Base-by-base conservation (phyloP, 108 stramenopile species). In the Pseudonitzschia multistriata region DNA sequence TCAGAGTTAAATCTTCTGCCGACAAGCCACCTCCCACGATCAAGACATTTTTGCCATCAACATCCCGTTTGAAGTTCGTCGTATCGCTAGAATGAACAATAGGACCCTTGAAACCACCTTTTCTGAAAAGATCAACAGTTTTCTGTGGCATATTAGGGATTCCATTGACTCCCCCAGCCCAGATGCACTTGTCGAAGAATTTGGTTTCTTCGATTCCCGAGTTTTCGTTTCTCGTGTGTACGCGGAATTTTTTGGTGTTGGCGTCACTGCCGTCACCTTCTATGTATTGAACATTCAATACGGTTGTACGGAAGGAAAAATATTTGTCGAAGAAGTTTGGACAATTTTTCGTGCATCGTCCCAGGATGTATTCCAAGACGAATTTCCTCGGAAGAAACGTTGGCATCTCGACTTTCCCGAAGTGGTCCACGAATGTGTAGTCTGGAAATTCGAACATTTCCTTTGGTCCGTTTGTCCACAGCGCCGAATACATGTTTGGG, bases 351-450 rank as follows among this genome's bases (percentile, higher is more conserved):
- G 79, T 75, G 14, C 81, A 77, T 30, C 87, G 73, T 13, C 55
- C 66, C 28, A 81, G 3, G 21, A 88, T 66, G 61, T 88, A 88
- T 0, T 85, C 81, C 64, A 78, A 53, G 8, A 88, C 47, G 25
- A 57, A 62, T 15, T 66, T 21, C 8, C 87, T 74, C 5, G 84
- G 87, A 21, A 85, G 30, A 42, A 72, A 85, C 7, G 71, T 62
- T 2, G 82, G 83, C n/a, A 79, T 24, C 19, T 49, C 15, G n/a
- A 52, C 49, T n/a, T 70, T 50, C 0, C 73, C 73, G 67, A 78
- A 88, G 54, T 88, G 87, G 45, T 88, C 84, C 27, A 77, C 74
- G 55, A 79, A 88, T 0, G 84, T 79, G 61, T 88, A 81, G 62
- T 88, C 87, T 33, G 75, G 60, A 73, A 83, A 88, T 68, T 88